Conservation (phyloP, 352 stramenopile genomes). For the Phytopythium aichiense region DNA sequence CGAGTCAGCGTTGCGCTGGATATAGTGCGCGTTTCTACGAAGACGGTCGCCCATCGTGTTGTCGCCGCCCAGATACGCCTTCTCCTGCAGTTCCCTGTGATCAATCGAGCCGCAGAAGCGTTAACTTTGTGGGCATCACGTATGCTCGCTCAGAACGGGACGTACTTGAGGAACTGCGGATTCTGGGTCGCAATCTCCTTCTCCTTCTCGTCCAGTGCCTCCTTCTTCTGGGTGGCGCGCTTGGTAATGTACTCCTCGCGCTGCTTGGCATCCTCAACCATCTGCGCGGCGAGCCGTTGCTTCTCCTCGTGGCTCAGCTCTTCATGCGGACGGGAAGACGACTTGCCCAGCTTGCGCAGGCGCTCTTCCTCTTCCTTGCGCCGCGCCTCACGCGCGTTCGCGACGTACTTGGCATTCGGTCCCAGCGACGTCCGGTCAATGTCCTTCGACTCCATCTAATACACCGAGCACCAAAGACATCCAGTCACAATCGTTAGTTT, state of each 20-base stretch:
- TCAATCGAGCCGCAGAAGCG: neutral
- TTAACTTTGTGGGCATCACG: neutral
- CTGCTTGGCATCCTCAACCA: conserved; percentile 70
- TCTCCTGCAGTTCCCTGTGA: conserved; percentile 58
- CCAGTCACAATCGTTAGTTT: neutral
- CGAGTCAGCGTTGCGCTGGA: conserved; percentile 71
- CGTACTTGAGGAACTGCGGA: conserved; percentile 75
- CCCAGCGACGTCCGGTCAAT: conserved; percentile 73
- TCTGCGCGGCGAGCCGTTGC: conserved; percentile 49
- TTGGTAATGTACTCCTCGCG: conserved; percentile 62
- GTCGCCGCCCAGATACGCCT: conserved; percentile 60
- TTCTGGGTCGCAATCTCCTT: conserved; percentile 40
- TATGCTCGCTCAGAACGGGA: neutral
- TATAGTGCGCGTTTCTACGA: conserved; percentile 81
- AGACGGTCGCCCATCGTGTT: conserved; percentile 73
- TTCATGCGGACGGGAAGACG: conserved; percentile 9
- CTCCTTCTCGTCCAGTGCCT: conserved; percentile 53
- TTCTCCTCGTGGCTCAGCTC: conserved; percentile 57
- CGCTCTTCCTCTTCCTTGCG: conserved; percentile 67
- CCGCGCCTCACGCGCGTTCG: conserved; percentile 63
- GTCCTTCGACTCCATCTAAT: conserved; percentile 58
- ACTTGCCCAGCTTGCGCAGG: conserved; percentile 56
- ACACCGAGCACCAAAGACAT: neutral
- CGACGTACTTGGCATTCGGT: conserved; percentile 74
- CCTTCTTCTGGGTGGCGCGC: conserved; percentile 41